Evolutionary conservation across 768 basidiomycete genomes (phyloP), one percentile per base, ranked within the genome.

Genomic region (Boletus vinaceobasis): DNA sequence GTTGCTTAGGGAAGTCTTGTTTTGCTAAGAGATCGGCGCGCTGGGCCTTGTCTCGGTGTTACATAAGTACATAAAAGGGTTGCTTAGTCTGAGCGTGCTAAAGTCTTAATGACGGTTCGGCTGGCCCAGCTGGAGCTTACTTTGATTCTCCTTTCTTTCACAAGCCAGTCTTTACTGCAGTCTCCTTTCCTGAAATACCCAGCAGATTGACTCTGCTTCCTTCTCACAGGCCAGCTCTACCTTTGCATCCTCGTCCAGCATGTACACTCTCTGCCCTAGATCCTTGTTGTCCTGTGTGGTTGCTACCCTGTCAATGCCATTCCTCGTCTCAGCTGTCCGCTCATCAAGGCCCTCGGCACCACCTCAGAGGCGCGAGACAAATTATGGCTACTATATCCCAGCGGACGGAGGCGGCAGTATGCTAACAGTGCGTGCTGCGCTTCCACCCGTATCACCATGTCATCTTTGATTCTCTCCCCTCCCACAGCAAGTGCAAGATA

Each of bases 341-440:
- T 32, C 36, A 1, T 40, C 53, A 23, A 13, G n/a, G 1, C 53
- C 60, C 2, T 48, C 57, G 4, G 43, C 40, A 17, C 56, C 56
- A 40, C 55, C 36, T 51, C 60, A 56, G 59, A 63, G 54, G 23
- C 64, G 68, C 35, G 55, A 47, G 26, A 65, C 70, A 9, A 63
- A 59, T 29, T 55, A 58, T 39, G 90, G 88, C 3, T 93, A 79
- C 66, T 85, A 79, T 58, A 74, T 80, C 56, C 88, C 89, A 1
- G 51, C 65, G 8, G 61, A 70, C 10, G 72, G 65, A 36, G 87
- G 88, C 6, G 92, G 92, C 0, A 78, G 75, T 55, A 81, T 87
- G 81, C 71, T 92, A 4, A 87, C 88, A 19, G 90, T 92, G 60
- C 53, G 88, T 57, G 5, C 14, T 31, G 4, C 26, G 26, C 19